phyloP scores from a whole-genome alignment of 164 flowering plant genomes.

The Umbellularia californica region DNA sequence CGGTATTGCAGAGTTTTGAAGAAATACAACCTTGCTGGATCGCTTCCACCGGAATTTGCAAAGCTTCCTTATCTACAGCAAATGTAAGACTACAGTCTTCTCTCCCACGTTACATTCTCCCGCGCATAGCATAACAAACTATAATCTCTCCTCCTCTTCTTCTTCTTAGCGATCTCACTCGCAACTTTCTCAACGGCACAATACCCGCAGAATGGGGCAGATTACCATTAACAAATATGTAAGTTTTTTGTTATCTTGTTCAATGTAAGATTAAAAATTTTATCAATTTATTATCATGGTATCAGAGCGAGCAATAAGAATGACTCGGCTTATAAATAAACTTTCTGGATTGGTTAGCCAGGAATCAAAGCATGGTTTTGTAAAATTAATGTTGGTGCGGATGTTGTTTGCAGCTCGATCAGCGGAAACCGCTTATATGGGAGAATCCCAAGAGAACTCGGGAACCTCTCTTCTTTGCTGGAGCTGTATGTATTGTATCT shows the following conservation, averaged over 20 bases:
- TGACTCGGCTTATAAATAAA: too few relatives aligned
- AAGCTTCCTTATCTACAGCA: slow-evolving; percentile 41
- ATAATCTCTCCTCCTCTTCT: neutral
- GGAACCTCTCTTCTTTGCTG: slow-evolving; percentile 47
- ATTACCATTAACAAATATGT: slow-evolving; percentile 43
- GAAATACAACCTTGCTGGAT: slow-evolving; percentile 58
- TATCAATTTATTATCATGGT: neutral
- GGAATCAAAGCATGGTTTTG: neutral
- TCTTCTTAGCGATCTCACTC: slow-evolving; percentile 52
- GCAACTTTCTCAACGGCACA: slow-evolving; percentile 64
- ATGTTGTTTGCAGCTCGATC: slow-evolving; percentile 43
- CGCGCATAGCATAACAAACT: neutral
- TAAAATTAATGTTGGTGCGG: neutral
- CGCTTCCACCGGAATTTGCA: slow-evolving; percentile 52
- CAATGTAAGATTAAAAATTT: too few relatives aligned
- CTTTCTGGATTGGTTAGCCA: too few relatives aligned
- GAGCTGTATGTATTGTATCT: slow-evolving; percentile 43
- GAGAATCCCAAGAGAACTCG: slow-evolving; percentile 60
- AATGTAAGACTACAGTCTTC: slow-evolving; percentile 35
- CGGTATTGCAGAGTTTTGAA: slow-evolving; percentile 43
- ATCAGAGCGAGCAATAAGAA: too few relatives aligned
- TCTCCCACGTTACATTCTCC: neutral
- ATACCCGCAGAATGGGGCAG: slow-evolving; percentile 68
- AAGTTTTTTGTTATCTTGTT: slow-evolving; percentile 9
- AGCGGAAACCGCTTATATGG: slow-evolving; percentile 73